phyloP scores from a whole-genome alignment of 2,329 filamentous ascomycete genomes.

The Claviceps sp. region DNA sequence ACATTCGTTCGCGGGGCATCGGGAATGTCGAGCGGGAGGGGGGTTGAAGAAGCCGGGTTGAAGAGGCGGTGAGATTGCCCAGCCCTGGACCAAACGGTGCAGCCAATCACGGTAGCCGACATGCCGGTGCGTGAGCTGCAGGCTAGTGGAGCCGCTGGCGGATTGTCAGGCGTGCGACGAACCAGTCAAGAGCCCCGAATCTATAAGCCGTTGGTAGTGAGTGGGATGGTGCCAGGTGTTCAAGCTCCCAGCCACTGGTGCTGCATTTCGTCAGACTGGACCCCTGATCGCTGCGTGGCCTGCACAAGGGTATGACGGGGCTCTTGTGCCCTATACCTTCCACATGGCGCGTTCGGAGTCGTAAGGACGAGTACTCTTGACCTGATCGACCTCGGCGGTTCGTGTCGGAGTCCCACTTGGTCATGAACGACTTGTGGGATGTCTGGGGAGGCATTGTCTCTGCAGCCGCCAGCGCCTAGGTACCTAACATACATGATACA shows the following conservation, averaged over 20 bases:
- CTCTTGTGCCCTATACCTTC: not conserved
- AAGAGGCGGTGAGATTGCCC: conserved; percentile 26
- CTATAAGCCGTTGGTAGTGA: not conserved
- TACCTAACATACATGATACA: no score
- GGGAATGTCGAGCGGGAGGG: conserved; percentile 6
- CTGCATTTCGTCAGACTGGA: not conserved
- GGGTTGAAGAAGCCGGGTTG: conserved; percentile 12
- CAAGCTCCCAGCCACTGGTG: conserved; percentile 4
- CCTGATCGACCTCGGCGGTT: not conserved
- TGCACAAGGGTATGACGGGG: not conserved
- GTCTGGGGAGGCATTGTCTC: not conserved
- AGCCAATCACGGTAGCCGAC: conserved; percentile 21
- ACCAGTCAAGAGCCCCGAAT: not conserved
- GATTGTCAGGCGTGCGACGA: conserved; percentile 11
- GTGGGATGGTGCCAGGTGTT: conserved; percentile 3
- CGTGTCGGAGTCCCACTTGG: not conserved
- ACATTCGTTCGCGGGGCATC: conserved; percentile 1
- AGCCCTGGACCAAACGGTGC: conserved; percentile 19
- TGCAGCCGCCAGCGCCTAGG: not conserved
- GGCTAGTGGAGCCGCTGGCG: conserved; percentile 11
- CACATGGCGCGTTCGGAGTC: no score
- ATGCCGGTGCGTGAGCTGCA: conserved; percentile 17
- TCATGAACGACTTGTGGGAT: not conserved
- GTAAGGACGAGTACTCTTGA: not conserved
- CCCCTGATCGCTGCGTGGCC: not conserved